These are phyloP conservation scores for Micromonas commoda DNA, from an alignment of 139 green algal genomes.

Conservation along the genomic window DNA sequence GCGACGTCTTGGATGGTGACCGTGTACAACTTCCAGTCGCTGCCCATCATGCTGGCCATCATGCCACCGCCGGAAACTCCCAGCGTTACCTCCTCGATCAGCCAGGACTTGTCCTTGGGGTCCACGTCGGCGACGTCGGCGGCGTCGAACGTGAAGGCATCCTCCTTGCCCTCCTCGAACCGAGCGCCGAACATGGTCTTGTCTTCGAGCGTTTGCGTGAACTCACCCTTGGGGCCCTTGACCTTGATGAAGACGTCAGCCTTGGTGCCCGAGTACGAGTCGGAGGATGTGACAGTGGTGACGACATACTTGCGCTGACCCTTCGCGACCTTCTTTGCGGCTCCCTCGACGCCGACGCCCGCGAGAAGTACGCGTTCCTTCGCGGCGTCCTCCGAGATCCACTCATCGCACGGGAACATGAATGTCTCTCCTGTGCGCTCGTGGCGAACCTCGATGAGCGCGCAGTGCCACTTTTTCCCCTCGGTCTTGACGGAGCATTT, in stretches of 20 bases:
- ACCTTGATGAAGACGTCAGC: conserved; percentile 45
- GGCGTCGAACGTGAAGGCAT: not conserved
- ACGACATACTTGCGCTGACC: not conserved
- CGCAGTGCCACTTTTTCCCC: too few relatives aligned
- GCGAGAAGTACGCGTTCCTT: too few relatives aligned
- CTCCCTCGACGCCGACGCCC: not conserved
- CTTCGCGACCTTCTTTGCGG: not conserved
- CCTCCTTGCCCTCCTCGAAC: not conserved
- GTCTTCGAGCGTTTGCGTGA: not conserved
- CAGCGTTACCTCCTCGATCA: not conserved
- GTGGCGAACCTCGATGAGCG: too few relatives aligned
- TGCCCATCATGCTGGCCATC: not conserved
- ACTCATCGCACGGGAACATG: too few relatives aligned
- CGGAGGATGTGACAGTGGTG: conserved; percentile 45
- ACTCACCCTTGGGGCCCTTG: not conserved
- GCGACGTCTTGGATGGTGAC: too few relatives aligned
- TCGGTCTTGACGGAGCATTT: too few relatives aligned
- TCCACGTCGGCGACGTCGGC: too few relatives aligned
- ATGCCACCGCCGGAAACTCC: not conserved
- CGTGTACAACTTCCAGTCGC: too few relatives aligned
- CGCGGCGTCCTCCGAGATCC: too few relatives aligned
- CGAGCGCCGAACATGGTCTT: not conserved
- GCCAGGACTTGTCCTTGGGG: not conserved
- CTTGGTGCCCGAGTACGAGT: conserved; percentile 51
- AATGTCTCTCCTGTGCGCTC: too few relatives aligned